Conservation (phyloP, 352 stramenopile species). For the Globisporangium lucens region DNA sequence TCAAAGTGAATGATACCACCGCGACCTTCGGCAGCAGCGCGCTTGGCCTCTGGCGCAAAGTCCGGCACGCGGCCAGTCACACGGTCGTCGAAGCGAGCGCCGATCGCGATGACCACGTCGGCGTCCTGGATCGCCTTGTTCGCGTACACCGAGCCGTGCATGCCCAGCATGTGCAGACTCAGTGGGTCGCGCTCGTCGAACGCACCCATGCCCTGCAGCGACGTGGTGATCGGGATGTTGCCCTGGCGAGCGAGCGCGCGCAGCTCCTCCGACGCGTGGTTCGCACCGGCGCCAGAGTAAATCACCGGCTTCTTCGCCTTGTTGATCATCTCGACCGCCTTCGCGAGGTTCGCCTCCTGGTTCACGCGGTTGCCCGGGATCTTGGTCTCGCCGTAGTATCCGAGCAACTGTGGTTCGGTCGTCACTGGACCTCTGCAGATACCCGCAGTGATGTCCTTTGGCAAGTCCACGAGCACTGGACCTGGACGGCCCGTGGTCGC, state of each 20-base stretch:
- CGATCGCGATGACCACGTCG: slow-evolving; percentile 93
- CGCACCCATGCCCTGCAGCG: slow-evolving; percentile 90
- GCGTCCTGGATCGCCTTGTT: slow-evolving; percentile 96
- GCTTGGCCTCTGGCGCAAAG: slow-evolving; percentile 91
- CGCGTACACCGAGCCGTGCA: slow-evolving; percentile 95
- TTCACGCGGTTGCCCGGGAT: slow-evolving; percentile 77
- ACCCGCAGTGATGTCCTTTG: slow-evolving; percentile 92
- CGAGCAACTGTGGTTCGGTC: slow-evolving; percentile 74
- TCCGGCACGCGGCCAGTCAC: slow-evolving; percentile 92
- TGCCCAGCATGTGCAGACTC: slow-evolving; percentile 96
- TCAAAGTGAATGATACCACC: slow-evolving; percentile 97
- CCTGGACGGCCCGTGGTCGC: slow-evolving; percentile 91
- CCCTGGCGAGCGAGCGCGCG: slow-evolving; percentile 88
- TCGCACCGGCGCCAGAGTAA: slow-evolving; percentile 91
- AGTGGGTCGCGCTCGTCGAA: slow-evolving; percentile 94
- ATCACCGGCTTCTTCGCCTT: slow-evolving; percentile 95
- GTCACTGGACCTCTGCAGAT: slow-evolving; percentile 69
- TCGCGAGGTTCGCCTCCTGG: slow-evolving; percentile 70
- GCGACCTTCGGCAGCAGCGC: slow-evolving; percentile 87
- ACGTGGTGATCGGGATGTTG: slow-evolving; percentile 95
- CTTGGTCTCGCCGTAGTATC: slow-evolving; percentile 86
- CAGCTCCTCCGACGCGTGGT: slow-evolving; percentile 88
- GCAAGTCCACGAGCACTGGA: slow-evolving; percentile 94
- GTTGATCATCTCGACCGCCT: slow-evolving; percentile 88
- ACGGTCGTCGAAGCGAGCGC: slow-evolving; percentile 95